Evolutionary conservation across 2,329 filamentous ascomycete genomes (phyloP), one percentile per base, ranked within the genome.

Genomic region (Fonsecaea nubica): DNA sequence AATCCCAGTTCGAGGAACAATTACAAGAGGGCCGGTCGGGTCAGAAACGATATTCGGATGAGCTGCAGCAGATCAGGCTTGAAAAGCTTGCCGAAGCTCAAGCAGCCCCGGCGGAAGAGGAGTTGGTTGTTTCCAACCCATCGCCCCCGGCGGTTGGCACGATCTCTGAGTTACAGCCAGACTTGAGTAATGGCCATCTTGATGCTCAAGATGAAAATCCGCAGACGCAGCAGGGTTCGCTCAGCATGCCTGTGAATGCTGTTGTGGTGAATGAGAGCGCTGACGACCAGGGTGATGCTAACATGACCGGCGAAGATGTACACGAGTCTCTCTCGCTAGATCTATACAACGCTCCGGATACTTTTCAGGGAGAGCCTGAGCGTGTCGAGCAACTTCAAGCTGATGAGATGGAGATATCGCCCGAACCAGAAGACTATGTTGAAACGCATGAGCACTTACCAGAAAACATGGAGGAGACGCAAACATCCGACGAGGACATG

Each of bases 61-160:
- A 86, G 69, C 75, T 86, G n/a, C 80, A 82, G 65, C 75, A 74
- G 58, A 76, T 86, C 21, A 81, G 80, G 45, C 72, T 82, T 48
- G 80, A 85, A 63, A 82, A 82, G 38, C 42, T 67, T 9, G 68
- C 66, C n/a, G 65, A 70, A 67, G 57, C 48, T 35, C 57, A 67
- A 50, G 58, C 32, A 53, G 30, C n/a, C 7, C 52, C 58, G n/a
- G 4, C 38, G 4, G 40, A 53, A n/a, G 40, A 59, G 25, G 35
- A 32, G 33, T 42, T n/a, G 3, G 42, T 25, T 33, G 35, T 15
- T 12, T 15, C 18, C 35, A 25, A 18, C 13, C 21, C 40, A 18
- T 10, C 52, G n/a, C 58, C 50, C n/a, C 38, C 57, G 9, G 32
- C 42, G 21, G 38, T 18, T 45, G 35, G 3, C 8, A 36, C 50